These are phyloP conservation scores for Puccinia hordei DNA, from an alignment of 1,284 basidiomycete genomes.

Conservation along the genomic window DNA sequence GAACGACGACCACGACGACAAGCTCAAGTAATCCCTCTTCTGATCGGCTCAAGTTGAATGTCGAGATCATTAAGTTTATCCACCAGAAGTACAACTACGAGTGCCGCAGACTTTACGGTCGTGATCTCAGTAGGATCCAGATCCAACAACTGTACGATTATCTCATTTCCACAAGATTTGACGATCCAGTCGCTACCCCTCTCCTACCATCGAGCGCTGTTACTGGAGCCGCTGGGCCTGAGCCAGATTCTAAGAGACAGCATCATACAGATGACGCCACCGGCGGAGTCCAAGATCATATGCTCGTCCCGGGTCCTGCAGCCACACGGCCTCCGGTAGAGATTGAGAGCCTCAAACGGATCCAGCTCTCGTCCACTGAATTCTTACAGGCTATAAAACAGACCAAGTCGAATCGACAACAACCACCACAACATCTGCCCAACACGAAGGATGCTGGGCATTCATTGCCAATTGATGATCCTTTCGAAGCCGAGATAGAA, in stretches of 20 bases:
- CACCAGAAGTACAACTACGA: constrained; percentile 30
- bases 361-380: constrained; percentile 10
- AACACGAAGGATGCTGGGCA: no score
- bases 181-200: no score
- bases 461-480: not conserved
- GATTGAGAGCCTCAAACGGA: not conserved
- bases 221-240: not conserved
- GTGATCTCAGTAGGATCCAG: constrained; percentile 18
- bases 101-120: constrained; percentile 17
- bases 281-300: not conserved
- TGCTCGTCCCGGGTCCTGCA: not conserved
- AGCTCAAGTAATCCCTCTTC: not conserved
- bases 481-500: not conserved
- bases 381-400: constrained; percentile 4
- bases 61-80: constrained; percentile 24
- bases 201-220: not conserved
- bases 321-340: not conserved
- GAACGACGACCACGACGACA: not conserved
- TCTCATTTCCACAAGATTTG: constrained; percentile 4
- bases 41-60: not conserved
- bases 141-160: constrained; percentile 29
- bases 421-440: not conserved
- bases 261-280: not conserved
- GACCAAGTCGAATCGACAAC: not conserved
- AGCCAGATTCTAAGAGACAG: not conserved